phyloP scores from a whole-genome alignment of 805 yeast species.

The Candida sithepensis region DNA sequence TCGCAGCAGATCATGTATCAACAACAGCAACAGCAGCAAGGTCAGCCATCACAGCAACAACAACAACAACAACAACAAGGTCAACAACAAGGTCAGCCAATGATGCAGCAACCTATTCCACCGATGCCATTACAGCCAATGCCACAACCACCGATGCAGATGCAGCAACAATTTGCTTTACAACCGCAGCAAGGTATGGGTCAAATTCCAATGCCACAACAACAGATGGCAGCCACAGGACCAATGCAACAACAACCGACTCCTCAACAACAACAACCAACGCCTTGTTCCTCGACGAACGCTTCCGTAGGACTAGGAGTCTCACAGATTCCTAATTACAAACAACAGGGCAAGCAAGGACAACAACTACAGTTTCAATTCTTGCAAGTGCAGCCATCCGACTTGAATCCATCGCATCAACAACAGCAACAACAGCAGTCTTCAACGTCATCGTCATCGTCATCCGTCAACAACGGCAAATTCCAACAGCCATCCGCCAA shows the following conservation, averaged over 20 bases:
- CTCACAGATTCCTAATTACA: neutral
- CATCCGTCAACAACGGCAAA: neutral
- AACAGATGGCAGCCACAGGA: neutral
- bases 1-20: slow-evolving; percentile 17
- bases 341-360: slow-evolving; percentile 1
- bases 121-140: neutral
- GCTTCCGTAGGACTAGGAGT: slow-evolving; percentile 5
- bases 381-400: neutral
- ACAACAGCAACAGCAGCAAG: slow-evolving; percentile 9
- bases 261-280: neutral
- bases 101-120: slow-evolving; percentile 1
- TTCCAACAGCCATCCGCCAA: neutral
- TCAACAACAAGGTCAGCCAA: too few species aligned
- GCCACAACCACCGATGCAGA: neutral
- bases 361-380: slow-evolving; percentile 1
- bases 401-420: neutral
- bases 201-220: neutral
- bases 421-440: too few species aligned
- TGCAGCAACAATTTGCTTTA: neutral
- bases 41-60: slow-evolving; percentile 7
- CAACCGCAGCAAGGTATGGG: neutral
- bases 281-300: neutral
- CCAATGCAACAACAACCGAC: neutral
- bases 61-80: slow-evolving; percentile 1
- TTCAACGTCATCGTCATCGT: too few species aligned